Evolutionary conservation across 129 eudicot species (phyloP), one percentile per base, ranked within the genome.

Genomic region (Chrysanthemum makinoi): DNA sequence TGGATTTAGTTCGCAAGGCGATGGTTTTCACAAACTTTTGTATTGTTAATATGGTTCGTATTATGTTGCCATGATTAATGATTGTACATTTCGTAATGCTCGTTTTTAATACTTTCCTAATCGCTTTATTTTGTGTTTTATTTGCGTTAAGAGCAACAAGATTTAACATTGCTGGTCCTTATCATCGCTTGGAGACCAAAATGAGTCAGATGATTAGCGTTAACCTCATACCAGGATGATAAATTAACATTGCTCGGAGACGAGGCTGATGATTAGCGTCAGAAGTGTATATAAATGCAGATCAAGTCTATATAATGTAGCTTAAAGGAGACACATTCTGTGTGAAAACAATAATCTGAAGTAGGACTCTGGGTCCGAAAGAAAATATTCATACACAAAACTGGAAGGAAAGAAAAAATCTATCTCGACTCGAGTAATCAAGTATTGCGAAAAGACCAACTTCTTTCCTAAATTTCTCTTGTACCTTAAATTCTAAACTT

Each of bases 361-460:
- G 50, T 66, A 48, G 35, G 55, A 49, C 43, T 66, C 43, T 39
- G 10, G 46, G 46, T 39, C 55, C 54, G 11, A 10, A 67, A 33
- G 6, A 44, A 44, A 44, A 58, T 44, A 43, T 60, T 26, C 28
- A 28, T 66, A 65, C 65, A 65, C 65, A 75, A 65, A 74, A 61
- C 61, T 66, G 51, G 1, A 2, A 60, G 46, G 10, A 10, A 39
- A 39, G 52, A 24, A 10, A 50, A 58, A 47, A 22, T 55, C 64
- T 64, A 63, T 63, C 71, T 74, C 17, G 57, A 70, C 61, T 8
- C 39, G 6, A 10, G 56, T 51, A 11, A 51, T 51, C 66, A 11
- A 12, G 4, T 5, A 60, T 60, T 60, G 54, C 56, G 14, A 71
- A 19, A 48, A 13, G 17, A 9, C 58, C 19, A 0, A 13, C 55